phyloP scores from a whole-genome alignment of 176 grass and related monocot genomes.

The Eremochloa ophiuroides region DNA sequence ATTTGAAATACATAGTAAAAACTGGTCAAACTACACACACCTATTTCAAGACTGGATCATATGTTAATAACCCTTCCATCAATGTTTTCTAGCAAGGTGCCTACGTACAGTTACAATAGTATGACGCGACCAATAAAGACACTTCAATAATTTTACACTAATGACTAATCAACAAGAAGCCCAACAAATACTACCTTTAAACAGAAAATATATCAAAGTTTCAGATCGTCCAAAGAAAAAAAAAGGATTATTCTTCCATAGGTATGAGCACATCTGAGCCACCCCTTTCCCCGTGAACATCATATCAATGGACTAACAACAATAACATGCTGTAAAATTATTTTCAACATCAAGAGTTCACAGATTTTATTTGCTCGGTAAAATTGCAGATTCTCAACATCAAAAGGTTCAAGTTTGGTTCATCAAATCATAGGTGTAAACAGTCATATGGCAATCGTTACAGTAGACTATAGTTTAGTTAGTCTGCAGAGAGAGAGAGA shows the following conservation, averaged over 20 bases:
- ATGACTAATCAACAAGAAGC: neutral
- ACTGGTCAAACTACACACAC: neutral
- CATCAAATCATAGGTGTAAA: neutral
- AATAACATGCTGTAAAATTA: neutral
- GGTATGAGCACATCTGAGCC: neutral
- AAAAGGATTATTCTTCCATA: no score
- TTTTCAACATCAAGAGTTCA: neutral
- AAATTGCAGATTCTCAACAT: neutral
- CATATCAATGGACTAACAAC: neutral
- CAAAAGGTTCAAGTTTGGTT: neutral
- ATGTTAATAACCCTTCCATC: no score
- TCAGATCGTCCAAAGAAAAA: neutral
- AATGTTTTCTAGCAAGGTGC: neutral
- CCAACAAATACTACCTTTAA: neutral
- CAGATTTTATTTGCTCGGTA: neutral
- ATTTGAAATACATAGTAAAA: neutral
- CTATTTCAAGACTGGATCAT: neutral
- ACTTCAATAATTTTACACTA: neutral
- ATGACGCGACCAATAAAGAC: neutral
- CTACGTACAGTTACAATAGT: neutral
- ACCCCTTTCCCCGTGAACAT: neutral
- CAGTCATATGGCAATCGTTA: neutral
- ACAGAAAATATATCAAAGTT: neutral
- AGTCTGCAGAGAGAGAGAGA: neutral
- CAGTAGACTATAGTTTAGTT: neutral